These are phyloP conservation scores for Paraglomus brasilianum DNA, from an alignment of 192 early-diverging fungal genomes.

Conservation along the genomic window DNA sequence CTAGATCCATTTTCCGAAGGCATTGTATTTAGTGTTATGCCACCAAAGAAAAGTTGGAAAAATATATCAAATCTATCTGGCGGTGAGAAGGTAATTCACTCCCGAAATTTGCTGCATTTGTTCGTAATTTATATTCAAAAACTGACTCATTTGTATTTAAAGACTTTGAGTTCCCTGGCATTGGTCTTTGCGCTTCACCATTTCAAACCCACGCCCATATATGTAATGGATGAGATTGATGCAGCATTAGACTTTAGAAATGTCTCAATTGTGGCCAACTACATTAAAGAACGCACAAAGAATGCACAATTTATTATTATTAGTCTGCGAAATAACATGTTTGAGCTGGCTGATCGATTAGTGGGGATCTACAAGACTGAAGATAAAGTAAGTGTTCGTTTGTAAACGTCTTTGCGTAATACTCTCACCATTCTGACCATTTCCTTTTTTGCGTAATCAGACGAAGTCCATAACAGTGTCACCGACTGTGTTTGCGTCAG, in stretches of 20 bases:
- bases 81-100: slow-evolving; percentile 85
- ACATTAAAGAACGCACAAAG: slow-evolving; percentile 95
- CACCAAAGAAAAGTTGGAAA: slow-evolving; percentile 99
- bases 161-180: slow-evolving; percentile 96
- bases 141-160: not conserved
- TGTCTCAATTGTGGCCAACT: slow-evolving; percentile 98
- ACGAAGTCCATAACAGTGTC: too few species aligned
- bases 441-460: too few species aligned
- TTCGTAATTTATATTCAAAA: too few species aligned
- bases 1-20: slow-evolving; percentile 99
- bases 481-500: too few species aligned
- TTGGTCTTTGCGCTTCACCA: slow-evolving; percentile 99
- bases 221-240: slow-evolving; percentile 99
- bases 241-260: slow-evolving; percentile 98
- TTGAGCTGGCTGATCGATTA: slow-evolving; percentile 97
- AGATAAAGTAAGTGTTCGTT: slow-evolving; percentile 44
- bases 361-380: slow-evolving; percentile 98
- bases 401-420: not conserved
- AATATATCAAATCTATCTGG: slow-evolving; percentile 99
- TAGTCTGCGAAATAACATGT: slow-evolving; percentile 99
- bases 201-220: slow-evolving; percentile 98
- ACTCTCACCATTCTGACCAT: too few species aligned
- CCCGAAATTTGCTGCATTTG: not conserved
- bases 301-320: slow-evolving; percentile 99
- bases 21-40: slow-evolving; percentile 98